Evolutionary conservation across 1,284 basidiomycete species (phyloP).

Genomic region (Meripilus lineatus): DNA sequence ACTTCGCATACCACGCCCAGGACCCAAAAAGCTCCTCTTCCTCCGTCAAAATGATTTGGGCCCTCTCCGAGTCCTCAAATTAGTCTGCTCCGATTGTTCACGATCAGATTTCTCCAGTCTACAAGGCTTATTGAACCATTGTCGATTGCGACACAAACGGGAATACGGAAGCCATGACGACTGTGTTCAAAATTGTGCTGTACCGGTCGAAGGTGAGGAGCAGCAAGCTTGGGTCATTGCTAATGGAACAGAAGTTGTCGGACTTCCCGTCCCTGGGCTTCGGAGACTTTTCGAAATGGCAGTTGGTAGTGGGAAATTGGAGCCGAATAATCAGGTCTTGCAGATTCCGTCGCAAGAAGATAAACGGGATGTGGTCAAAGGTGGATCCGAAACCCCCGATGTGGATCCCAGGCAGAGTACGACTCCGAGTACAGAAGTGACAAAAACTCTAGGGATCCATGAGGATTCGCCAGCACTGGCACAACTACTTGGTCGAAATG

Average conservation of each 20-base stretch:
- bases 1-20: constrained; percentile 26
- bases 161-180: constrained; percentile 75
- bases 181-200: constrained; percentile 63
- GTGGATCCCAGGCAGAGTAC: not conserved
- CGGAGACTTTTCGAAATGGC: constrained; percentile 66
- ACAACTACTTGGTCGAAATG: constrained; percentile 58
- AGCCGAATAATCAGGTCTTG: constrained; percentile 15
- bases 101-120: constrained; percentile 66
- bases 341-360: constrained; percentile 7
- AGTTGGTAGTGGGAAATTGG: constrained; percentile 44
- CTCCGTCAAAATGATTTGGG: constrained; percentile 32
- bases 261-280: constrained; percentile 56
- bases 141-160: constrained; percentile 57
- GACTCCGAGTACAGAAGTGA: constrained; percentile 35
- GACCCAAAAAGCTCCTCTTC: constrained; percentile 40
- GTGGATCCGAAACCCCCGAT: not conserved
- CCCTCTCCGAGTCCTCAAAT: constrained; percentile 35
- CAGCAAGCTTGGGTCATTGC: constrained; percentile 43
- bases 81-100: constrained; percentile 58
- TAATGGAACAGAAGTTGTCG: constrained; percentile 51
- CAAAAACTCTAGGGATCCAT: constrained; percentile 62
- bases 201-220: constrained; percentile 32
- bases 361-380: constrained; percentile 4
- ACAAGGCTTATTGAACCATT: constrained; percentile 74
- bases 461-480: constrained; percentile 68